A percentile compares a stretch with the other conserved stretches of the same genome.
Evolutionary conservation across 1,139 yeast genomes (phyloP).

Genomic region (Hyphopichia fennica): DNA sequence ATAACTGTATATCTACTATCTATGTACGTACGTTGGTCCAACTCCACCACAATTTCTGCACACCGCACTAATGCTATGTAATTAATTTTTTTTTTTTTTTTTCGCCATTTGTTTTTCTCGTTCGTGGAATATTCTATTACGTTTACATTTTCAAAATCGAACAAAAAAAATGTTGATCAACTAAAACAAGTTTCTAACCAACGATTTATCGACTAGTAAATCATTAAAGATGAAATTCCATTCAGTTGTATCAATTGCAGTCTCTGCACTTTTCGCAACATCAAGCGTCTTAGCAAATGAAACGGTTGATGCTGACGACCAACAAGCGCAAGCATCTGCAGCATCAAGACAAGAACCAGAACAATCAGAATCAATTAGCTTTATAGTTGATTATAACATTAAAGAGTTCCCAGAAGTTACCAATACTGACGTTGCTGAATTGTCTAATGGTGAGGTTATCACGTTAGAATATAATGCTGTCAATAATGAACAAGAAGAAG

Average conservation of each 20-base stretch:
- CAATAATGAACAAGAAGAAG: slow-evolving; percentile 55
- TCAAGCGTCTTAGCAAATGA: neutral
- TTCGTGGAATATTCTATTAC: neutral
- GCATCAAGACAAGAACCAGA: slow-evolving; percentile 17
- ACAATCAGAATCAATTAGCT: slow-evolving; percentile 19
- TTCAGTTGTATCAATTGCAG: neutral
- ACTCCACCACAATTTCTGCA: too few relatives aligned
- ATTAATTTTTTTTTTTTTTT: too few relatives aligned
- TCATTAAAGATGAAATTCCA: neutral
- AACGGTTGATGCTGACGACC: neutral
- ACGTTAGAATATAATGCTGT: slow-evolving; percentile 54
- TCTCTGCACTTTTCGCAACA: neutral
- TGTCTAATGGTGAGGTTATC: slow-evolving; percentile 54
- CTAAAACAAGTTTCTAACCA: neutral
- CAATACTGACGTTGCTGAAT: slow-evolving; percentile 38
- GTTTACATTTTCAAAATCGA: neutral
- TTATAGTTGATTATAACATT: slow-evolving; percentile 42
- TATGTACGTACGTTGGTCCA: too few relatives aligned
- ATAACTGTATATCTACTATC: too few relatives aligned
- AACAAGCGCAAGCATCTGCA: slow-evolving; percentile 13
- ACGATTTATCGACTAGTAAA: too few relatives aligned
- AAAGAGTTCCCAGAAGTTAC: slow-evolving; percentile 39
- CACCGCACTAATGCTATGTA: too few relatives aligned
- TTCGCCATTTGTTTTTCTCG: too few relatives aligned
- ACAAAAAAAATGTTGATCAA: neutral